Conservation (phyloP, 23 red algal genomes). For the Gracilaria gracilis region DNA sequence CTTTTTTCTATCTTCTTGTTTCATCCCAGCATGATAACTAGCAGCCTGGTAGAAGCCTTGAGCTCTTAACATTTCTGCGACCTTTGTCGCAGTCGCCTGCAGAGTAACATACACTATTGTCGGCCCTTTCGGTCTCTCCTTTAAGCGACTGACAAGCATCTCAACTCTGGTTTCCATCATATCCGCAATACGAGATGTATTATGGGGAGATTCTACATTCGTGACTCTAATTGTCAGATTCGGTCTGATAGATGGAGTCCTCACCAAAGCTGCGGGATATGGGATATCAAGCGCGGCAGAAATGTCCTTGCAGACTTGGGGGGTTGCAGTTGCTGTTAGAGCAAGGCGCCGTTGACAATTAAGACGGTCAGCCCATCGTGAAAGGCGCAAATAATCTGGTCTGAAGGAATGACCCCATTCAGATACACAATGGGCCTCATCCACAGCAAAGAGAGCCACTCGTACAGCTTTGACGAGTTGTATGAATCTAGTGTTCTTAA, state of each 20-base stretch:
- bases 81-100: slow-evolving; percentile 76
- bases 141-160: slow-evolving; percentile 52
- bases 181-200: slow-evolving; percentile 11
- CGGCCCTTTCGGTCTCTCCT: slow-evolving; percentile 59
- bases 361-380: slow-evolving; percentile 61
- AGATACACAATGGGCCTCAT: slow-evolving; percentile 98
- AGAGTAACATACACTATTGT: slow-evolving; percentile 89
- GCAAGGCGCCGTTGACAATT: slow-evolving; percentile 67
- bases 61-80: slow-evolving; percentile 57
- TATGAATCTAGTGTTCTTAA: slow-evolving; percentile 80
- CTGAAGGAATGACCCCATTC: slow-evolving; percentile 98
- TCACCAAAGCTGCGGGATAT: slow-evolving; percentile 48
- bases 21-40: slow-evolving; percentile 93
- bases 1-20: slow-evolving; percentile 70
- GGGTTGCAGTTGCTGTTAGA: slow-evolving; percentile 95
- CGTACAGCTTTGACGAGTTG: slow-evolving; percentile 46
- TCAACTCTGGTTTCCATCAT: slow-evolving; percentile 36
- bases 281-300: slow-evolving; percentile 74
- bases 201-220: slow-evolving; percentile 43
- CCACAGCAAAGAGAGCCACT: slow-evolving; percentile 83
- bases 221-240: slow-evolving; percentile 71
- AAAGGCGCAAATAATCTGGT: slow-evolving; percentile 88
- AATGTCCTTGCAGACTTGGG: slow-evolving; percentile 82
- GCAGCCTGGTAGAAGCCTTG: slow-evolving; percentile 66
- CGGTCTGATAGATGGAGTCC: slow-evolving; percentile 56